These are phyloP conservation scores for Colletotrichum sublineola DNA, from an alignment of 2,329 filamentous ascomycete species.

Conservation along the genomic window DNA sequence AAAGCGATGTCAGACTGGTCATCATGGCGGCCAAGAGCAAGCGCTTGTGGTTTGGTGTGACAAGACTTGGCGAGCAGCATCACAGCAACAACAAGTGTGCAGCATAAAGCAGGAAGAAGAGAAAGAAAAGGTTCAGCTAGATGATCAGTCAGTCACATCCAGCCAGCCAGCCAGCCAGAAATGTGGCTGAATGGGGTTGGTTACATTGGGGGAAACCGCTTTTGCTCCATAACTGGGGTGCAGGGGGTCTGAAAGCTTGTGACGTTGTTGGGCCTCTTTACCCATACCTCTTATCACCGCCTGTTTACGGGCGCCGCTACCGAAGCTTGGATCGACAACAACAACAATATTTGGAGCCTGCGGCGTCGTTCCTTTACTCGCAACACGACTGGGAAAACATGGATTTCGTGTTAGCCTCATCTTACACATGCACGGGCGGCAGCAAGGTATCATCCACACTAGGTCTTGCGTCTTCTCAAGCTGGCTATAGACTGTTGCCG, in stretches of 20 bases:
- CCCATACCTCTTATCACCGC: conserved; percentile 11
- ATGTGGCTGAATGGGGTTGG: not conserved
- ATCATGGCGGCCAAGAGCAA: conserved; percentile 21
- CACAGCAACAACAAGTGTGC: not conserved
- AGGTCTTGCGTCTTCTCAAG: conserved; percentile 25
- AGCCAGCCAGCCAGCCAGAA: not conserved
- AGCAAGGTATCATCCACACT: conserved; percentile 25
- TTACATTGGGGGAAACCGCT: not conserved
- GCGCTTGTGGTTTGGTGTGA: not conserved
- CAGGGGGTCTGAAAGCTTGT: conserved; percentile 22
- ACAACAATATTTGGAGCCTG: not conserved
- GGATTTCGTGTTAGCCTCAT: not conserved
- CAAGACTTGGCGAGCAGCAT: conserved; percentile 1
- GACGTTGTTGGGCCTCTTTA: conserved; percentile 24
- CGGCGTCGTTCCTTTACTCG: no score
- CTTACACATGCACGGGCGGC: conserved; percentile 3
- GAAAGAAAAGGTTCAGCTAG: not conserved
- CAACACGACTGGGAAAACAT: conserved; percentile 7
- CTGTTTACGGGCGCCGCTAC: not conserved
- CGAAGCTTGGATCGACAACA: not conserved
- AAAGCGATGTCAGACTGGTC: not conserved
- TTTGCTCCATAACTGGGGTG: not conserved
- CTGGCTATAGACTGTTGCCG: not conserved
- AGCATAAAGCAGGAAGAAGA: not conserved
- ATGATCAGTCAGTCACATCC: no score